Percentiles rank a stretch among this genome's conserved stretches.
Conservation (phyloP, 1,284 basidiomycete species). For the Heterobasidion parviporum region DNA sequence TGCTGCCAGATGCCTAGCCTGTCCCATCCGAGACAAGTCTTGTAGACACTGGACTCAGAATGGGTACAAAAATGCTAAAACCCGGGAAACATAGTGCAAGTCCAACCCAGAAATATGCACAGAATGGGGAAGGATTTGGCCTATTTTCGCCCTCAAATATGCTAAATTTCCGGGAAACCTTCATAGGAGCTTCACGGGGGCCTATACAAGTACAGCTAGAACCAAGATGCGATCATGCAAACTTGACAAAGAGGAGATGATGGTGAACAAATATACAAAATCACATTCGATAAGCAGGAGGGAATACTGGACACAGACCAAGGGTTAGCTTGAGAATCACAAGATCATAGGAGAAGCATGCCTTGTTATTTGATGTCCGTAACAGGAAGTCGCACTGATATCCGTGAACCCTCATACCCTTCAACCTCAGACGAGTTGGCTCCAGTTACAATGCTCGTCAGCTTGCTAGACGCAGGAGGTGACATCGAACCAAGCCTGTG, state of each 20-base stretch:
- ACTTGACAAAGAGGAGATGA: neutral
- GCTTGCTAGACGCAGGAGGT: slow-evolving; percentile 2
- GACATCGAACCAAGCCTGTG: neutral
- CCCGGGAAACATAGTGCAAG: neutral
- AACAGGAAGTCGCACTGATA: neutral
- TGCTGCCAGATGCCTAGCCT: slow-evolving; percentile 22
- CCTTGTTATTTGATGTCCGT: neutral
- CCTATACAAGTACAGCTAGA: no score
- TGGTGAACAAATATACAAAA: neutral
- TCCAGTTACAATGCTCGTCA: neutral
- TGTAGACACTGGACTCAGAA: slow-evolving; percentile 54
- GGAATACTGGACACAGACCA: neutral
- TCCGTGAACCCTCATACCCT: neutral
- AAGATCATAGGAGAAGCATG: no score
- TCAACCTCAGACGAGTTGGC: slow-evolving; percentile 3
- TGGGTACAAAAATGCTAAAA: neutral
- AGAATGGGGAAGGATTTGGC: neutral
- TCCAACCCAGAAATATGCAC: neutral
- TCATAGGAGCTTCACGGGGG: neutral
- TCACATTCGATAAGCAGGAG: neutral
- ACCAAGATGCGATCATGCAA: neutral
- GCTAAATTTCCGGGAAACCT: neutral
- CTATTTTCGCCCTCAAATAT: neutral
- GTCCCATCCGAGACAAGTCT: slow-evolving; percentile 21
- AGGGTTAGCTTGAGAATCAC: no score